Evolutionary conservation across 345 rosid species (phyloP), one percentile per base, ranked within the genome.

Genomic region (Dovyalis caffra): DNA sequence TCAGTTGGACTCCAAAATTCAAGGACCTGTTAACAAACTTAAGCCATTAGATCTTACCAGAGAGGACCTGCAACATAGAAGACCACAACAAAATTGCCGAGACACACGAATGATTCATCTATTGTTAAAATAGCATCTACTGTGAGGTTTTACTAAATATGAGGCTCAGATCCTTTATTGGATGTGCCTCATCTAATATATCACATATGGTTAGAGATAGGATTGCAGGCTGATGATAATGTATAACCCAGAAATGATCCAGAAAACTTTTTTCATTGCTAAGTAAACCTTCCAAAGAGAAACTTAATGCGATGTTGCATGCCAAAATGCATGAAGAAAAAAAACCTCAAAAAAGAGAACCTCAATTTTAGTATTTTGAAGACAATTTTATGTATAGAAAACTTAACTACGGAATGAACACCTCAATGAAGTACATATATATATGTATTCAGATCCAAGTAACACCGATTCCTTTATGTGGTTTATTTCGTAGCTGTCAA

Each of bases 1-100:
- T 80, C 84, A 61, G 21, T 23, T 40, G 83, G 83, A 80, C 76
- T 85, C 85, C 84, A 85, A 8, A 82, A 62, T 69, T 78, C 76
- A 35, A 83, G 76, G 21, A 51, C 61, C 88, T 83, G 81, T 32
- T 31, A 31, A 0, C 45, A 58, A 75, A 69, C 16, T 68, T 10
- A 35, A 71, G 64, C 25, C 11, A 72, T 68, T 23, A 45, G 57
- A 28, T 66, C 23, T 56, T 40, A 53, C 8, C 2, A 7, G 31
- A 7, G 31, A 66, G 65, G 64, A 61, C 8, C 40, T 70, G 10
- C 9, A 43, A n/a, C 16, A 2, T 0, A 37, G 11, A 72, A 40
- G 1, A 18, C 32, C 10, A 32, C 4, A 49, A 57, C 20, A 34
- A n/a, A 28, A 45, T 12, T n/a, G 16, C 31, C 31, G 28, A 23